Evolutionary conservation across 148 eudicot species (phyloP), one percentile per base, ranked within the genome.

Genomic region (Pouteria glomerata): DNA sequence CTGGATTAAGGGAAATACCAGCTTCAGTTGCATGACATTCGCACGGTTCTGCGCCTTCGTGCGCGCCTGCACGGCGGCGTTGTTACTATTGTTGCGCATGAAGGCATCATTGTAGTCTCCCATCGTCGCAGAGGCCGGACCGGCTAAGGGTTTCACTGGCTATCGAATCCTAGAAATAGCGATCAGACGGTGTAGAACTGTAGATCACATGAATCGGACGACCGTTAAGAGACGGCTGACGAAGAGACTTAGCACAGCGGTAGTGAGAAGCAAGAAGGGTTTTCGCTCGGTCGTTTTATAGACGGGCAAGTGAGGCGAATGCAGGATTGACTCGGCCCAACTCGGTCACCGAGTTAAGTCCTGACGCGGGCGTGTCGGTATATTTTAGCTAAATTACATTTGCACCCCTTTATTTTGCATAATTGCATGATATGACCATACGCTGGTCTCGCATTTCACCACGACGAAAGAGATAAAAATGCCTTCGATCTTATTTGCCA

Each of bases 31-130:
- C 75, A 88, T 82, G 74, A 95, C 96, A 80, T 85, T 86, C 4
- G 96, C 90, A 27, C 97, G 96, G 63, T 88, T 91, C 78, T 88
- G 94, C 56, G 86, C 88, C 81, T 93, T 93, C 34, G 90, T 74
- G 60, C 97, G 97, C 63, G 85, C 90, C 75, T 88, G 97, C 66
- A 87, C 92, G 70, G 88, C 88, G 57, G 88, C 81, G 83, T 83
- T 83, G n/a, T n/a, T n/a, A n/a, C n/a, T n/a, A 66, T 79, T 86
- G 73, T 84, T 88, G 72, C 98, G 97, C 85, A 85, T 78, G 65
- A 94, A 85, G 19, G 97, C 85, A 70, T 89, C 96, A 73, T 81
- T 82, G 76, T 48, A 85, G 76, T 86, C 96, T 60, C 85, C 89
- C 93, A 90, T 92, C 45, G 63, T 73, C 69, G 57, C 73, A 39